Conservation (phyloP, 2,329 filamentous ascomycete genomes). For the Cladosporium sp. region DNA sequence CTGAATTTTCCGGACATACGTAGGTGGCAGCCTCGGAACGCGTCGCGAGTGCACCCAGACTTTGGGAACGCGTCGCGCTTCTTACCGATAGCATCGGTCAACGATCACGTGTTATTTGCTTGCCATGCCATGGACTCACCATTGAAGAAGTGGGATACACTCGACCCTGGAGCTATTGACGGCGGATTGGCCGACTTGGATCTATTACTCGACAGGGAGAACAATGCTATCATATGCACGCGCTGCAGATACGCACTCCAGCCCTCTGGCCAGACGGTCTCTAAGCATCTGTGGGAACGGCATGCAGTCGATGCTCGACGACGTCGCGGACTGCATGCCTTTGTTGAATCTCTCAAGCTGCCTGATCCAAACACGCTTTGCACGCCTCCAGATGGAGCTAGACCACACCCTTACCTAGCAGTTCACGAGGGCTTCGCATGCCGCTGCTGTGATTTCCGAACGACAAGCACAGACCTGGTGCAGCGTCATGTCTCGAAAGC, state of each 20-base stretch:
- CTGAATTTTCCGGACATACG: too few relatives aligned
- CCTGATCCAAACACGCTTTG: constrained; percentile 7
- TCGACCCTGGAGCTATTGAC: too few relatives aligned
- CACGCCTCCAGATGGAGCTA: background rate
- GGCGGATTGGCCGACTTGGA: too few relatives aligned
- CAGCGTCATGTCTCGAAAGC: constrained; percentile 4
- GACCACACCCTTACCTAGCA: constrained; percentile 8
- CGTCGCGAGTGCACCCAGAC: too few relatives aligned
- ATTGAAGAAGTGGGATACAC: too few relatives aligned
- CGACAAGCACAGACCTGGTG: constrained; percentile 9
- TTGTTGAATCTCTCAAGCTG: background rate
- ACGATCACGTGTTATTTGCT: too few relatives aligned
- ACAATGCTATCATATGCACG: constrained; percentile 11
- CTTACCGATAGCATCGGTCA: too few relatives aligned
- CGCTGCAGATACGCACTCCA: constrained; percentile 11
- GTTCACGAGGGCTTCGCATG: constrained; percentile 5
- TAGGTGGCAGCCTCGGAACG: too few relatives aligned
- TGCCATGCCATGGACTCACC: too few relatives aligned
- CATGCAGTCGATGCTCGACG: constrained; percentile 1
- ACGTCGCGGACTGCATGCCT: constrained; percentile 1
- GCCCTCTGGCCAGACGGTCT: constrained; percentile 10
- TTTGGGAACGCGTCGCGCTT: too few relatives aligned
- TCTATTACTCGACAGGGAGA: too few relatives aligned
- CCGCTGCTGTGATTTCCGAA: constrained; percentile 5
- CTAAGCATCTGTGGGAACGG: constrained; percentile 10